Base-by-base conservation (phyloP, 805 yeast genomes). In the Zygosaccharomyces rouxii region DNA sequence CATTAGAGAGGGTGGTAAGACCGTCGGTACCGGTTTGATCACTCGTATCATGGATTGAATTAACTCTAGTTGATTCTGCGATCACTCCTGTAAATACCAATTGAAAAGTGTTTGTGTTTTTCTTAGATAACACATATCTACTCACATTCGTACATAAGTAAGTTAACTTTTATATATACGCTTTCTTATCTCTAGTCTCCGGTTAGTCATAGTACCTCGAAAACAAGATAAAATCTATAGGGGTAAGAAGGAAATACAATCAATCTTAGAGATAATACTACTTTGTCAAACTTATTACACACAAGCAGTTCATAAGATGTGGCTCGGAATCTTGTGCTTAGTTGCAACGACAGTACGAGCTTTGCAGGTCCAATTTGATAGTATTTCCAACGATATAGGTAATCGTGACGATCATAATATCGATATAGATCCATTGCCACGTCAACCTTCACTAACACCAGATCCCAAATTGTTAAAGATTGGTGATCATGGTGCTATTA, bases 1-100 rank as follows among this genome's bases (percentile, higher is more conserved):
- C 83, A 80, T 94, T 71, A 94, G 99, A 83, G 99, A 94, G 78
- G 97, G 98, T 76, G 97, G 97, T 71, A 87, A 86, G 78, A 94
- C 99, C 58, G 97, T 94, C 59, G 99, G 97, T 74, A 94, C 99
- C 59, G 99, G 99, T 78, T 77, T 94, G 77, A 81, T 94, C 63
- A 94, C 99, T 64, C 84, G 96, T 74, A 83, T 89, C 71, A 71
- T 87, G 57, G 92, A 84, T 59, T 72, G 65, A 56, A 6, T 16
- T 10, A 13, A 10, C 6, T 45, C 14, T 9, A 25, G 9, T 14
- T 21, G 13, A 22, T 4, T 30, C 38, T 23, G 19, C 33, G 37
- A 26, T 29, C 18, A 33, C 21, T 39, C 48, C 38, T 51, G 54
- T 51, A 51, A 51, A 51, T 51, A 51, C 21, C 28, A 18, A 45